Evolutionary conservation across 192 early-diverging fungal genomes (phyloP), one percentile per base, ranked within the genome.

Genomic region (Coemansia sp.): DNA sequence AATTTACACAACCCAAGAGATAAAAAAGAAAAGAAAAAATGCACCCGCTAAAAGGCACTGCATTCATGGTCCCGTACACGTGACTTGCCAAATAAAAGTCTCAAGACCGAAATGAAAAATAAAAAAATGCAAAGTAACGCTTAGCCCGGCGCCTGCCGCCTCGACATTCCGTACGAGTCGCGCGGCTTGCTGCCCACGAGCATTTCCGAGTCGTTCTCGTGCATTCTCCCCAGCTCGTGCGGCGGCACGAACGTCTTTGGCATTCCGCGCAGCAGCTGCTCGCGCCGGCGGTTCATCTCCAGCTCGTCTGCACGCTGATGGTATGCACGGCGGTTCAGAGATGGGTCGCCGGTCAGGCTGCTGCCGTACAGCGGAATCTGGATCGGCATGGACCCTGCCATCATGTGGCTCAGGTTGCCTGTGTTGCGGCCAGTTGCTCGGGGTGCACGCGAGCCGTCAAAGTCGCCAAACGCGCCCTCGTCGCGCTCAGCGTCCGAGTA

Each of bases 241-340:
- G 72, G 77, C 10, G 77, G 77, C 53, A 74, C 63, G 71, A 80
- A 80, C 20, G 77, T 74, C 61, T 69, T 74, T 37, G 77, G 72
- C 59, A 80, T 51, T 3, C 51, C 65, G 15, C 68, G 62, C 22
- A 67, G 57, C 20, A 69, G 57, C 68, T 71, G 63, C 37, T 74
- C 62, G 17, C 62, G 56, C 14, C 77, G 49, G 11, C 68, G 60
- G 21, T 37, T 56, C 71, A 53, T 69, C 48, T 80, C 68, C 8
- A 19, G 28, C 20, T 80, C 77, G 51, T 74, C 77, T 0, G 58
- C 68, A 0, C 68, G 63, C 57, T 62, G 66, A 7, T 64, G 37
- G 22, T 58, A 23, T 48, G 74, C 71, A 15, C 72, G 67, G 1
- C 75, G 70, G 47, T 46, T 74, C 71, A 80, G 49, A 44, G 65